These are phyloP conservation scores for Scheffersomyces lignicola DNA, from an alignment of 1,139 yeast genomes.

Conservation along the genomic window DNA sequence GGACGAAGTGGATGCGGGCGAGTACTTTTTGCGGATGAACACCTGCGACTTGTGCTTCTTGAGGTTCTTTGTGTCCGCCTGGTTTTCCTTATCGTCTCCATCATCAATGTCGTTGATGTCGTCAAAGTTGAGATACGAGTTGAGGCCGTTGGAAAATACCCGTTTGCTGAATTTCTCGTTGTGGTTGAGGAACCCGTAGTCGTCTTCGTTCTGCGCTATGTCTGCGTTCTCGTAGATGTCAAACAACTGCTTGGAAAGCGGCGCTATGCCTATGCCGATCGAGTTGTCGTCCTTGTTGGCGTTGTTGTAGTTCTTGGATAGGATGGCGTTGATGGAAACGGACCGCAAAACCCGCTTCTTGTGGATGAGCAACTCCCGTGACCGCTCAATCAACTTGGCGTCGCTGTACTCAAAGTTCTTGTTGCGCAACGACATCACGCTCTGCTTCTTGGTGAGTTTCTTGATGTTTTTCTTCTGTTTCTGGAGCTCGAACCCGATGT, in stretches of 20 bases:
- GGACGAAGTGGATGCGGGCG: conserved; percentile 7
- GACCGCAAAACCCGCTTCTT: conserved; percentile 47
- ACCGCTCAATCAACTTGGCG: conserved; percentile 50
- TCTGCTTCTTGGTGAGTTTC: conserved; percentile 40
- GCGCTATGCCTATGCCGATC: background rate
- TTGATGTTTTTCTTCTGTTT: conserved; percentile 46
- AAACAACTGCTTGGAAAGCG: conserved; percentile 2
- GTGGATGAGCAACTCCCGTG: conserved; percentile 41
- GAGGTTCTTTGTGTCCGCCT: conserved; percentile 12
- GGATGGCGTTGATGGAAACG: conserved; percentile 44
- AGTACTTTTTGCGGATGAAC: conserved; percentile 16
- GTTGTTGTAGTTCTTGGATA: conserved; percentile 27
- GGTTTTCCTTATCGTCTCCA: conserved; percentile 10
- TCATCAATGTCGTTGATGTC: conserved; percentile 18
- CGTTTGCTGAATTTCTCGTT: conserved; percentile 28
- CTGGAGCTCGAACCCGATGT: conserved; percentile 58
- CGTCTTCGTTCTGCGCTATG: conserved; percentile 23
- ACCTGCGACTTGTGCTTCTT: conserved; percentile 42
- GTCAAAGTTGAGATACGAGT: conserved; percentile 10
- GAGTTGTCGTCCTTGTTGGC: background rate
- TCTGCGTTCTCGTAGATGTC: conserved; percentile 1
- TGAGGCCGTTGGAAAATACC: conserved; percentile 27
- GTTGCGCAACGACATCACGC: conserved; percentile 16
- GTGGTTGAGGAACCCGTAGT: conserved; percentile 37
- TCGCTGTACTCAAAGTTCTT: conserved; percentile 51